These are phyloP conservation scores for Zygosaccharomyces kombuchaensis DNA, from an alignment of 805 yeast species.

Conservation along the genomic window DNA sequence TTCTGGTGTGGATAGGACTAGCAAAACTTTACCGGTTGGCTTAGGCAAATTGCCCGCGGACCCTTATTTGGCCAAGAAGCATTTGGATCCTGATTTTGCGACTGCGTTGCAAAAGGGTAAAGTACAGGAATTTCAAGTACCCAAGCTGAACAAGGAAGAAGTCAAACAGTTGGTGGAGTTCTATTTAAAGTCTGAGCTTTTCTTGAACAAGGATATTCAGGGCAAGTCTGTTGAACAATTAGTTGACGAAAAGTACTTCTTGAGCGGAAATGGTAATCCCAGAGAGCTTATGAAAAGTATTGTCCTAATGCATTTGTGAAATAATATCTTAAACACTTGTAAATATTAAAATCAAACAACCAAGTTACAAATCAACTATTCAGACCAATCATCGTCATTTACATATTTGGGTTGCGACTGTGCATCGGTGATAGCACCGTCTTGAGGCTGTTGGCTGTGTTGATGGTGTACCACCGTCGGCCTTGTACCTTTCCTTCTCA, in stretches of 20 bases:
- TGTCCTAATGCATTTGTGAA: conserved; percentile 20
- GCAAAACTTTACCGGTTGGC: conserved; percentile 57
- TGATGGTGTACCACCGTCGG: conserved; percentile 8
- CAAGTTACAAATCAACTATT: conserved; percentile 9
- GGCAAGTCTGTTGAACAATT: conserved; percentile 36
- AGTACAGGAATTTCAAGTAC: conserved; percentile 40
- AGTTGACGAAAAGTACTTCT: conserved; percentile 46
- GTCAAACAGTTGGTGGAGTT: conserved; percentile 40
- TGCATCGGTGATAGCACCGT: conserved; percentile 3
- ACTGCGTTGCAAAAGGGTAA: conserved; percentile 39
- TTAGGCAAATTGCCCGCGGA: conserved; percentile 49
- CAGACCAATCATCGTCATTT: conserved; percentile 36
- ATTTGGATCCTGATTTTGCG: conserved; percentile 55
- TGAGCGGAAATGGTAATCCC: conserved; percentile 67
- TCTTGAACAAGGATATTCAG: conserved; percentile 35
- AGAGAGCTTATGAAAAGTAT: conserved; percentile 42
- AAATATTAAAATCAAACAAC: conserved; percentile 9
- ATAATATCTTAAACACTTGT: conserved; percentile 11
- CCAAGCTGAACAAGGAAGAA: conserved; percentile 44
- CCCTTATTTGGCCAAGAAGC: conserved; percentile 47
- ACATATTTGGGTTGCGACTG: conserved; percentile 28
- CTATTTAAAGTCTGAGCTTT: conserved; percentile 39
- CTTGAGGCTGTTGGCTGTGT: conserved; percentile 7
- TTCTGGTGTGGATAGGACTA: conserved; percentile 48
- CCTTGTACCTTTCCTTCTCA: conserved; percentile 40